phyloP scores from a whole-genome alignment of 2,329 filamentous ascomycete genomes.

The Fonsecaea erecta region DNA sequence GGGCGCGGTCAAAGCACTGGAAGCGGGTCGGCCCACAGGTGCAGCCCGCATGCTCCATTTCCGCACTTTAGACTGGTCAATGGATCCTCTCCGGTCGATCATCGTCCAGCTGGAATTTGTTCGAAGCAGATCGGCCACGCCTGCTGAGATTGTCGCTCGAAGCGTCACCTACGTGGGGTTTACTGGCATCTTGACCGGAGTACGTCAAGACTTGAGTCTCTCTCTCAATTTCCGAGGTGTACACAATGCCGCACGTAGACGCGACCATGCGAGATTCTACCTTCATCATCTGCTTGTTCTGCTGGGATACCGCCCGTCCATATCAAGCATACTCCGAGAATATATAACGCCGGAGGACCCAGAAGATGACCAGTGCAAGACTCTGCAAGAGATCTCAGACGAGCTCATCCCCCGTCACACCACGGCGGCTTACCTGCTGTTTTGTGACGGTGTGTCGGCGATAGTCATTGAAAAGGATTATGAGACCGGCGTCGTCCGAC shows the following conservation, averaged over 20 bases:
- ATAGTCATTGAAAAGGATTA: conserved; percentile 63
- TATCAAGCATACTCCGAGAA: conserved; percentile 56
- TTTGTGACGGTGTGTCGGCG: conserved; percentile 56
- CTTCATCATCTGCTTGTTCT: conserved; percentile 59
- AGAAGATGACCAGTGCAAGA: conserved; percentile 17
- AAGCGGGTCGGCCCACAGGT: conserved; percentile 25
- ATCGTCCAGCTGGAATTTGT: conserved; percentile 60
- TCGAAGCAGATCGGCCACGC: conserved; percentile 33
- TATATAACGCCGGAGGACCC: conserved; percentile 23
- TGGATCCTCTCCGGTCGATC: conserved; percentile 56
- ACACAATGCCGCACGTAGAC: conserved; percentile 48
- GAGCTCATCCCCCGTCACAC: conserved; percentile 47
- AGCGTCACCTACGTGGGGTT: conserved; percentile 57
- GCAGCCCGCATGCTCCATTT: conserved; percentile 46
- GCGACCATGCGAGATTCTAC: conserved; percentile 49
- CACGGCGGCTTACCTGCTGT: conserved; percentile 62
- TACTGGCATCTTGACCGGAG: conserved; percentile 56
- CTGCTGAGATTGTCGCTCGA: conserved; percentile 49
- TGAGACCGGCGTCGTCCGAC: conserved; percentile 50
- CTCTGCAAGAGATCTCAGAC: conserved; percentile 30
- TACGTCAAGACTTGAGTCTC: conserved; percentile 52
- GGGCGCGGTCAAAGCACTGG: conserved; percentile 48
- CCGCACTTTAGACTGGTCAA: conserved; percentile 58
- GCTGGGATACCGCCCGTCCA: conserved; percentile 58
- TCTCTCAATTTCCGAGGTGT: conserved; percentile 57